Percentiles rank a stretch among this genome's conserved stretches.
Evolutionary conservation across 139 green algal species (phyloP).

Genomic region (Picochlorum sp.): DNA sequence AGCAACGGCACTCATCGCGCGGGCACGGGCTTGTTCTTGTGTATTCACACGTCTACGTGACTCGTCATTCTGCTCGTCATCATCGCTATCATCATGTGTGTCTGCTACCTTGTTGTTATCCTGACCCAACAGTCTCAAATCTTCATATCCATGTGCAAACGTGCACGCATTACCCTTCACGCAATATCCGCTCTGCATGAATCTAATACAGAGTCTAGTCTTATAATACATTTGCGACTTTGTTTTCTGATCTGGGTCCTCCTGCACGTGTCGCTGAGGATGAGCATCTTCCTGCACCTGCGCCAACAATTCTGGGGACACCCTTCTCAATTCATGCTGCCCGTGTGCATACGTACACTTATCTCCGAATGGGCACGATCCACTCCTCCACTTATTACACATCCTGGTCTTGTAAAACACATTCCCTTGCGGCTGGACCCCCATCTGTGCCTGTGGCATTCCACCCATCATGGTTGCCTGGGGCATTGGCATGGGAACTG

Average conservation of each 20-base stretch:
- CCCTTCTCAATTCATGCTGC: conserved; percentile 16
- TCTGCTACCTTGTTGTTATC: conserved; percentile 3
- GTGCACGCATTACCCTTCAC: conserved; percentile 24
- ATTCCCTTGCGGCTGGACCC: conserved; percentile 1
- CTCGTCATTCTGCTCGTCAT: not conserved
- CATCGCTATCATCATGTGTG: not conserved
- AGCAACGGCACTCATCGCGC: conserved; percentile 12
- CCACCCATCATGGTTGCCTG: too few species aligned
- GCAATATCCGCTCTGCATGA: conserved; percentile 40
- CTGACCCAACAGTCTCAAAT: conserved; percentile 17
- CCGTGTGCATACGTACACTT: conserved; percentile 44
- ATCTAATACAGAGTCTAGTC: conserved; percentile 41
- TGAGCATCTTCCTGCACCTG: conserved; percentile 5
- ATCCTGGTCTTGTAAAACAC: conserved; percentile 47
- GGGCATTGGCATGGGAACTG: conserved; percentile 6
- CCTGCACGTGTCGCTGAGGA: not conserved
- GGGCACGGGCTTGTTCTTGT: not conserved
- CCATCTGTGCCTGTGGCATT: too few species aligned
- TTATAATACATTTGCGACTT: conserved; percentile 33
- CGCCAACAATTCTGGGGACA: conserved; percentile 24
- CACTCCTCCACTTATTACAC: conserved; percentile 38
- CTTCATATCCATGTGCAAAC: conserved; percentile 39
- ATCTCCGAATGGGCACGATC: conserved; percentile 36
- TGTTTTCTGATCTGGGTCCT: not conserved
- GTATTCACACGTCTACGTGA: not conserved